Conservation (phyloP, 2,329 filamentous ascomycete genomes). For the Spiromastix sp. region DNA sequence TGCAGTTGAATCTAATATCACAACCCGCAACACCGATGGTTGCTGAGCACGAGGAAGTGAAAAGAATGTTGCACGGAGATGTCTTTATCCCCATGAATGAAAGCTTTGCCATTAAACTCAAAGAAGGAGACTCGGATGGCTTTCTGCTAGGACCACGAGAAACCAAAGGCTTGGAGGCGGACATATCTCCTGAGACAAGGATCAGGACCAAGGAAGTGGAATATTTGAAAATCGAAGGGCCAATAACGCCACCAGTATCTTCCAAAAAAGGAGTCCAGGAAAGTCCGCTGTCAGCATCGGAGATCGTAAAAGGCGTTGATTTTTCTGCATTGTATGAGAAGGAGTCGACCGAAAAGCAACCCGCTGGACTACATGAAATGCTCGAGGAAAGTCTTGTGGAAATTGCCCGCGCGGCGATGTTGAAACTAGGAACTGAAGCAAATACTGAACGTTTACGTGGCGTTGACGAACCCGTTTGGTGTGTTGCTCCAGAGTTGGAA, state of each 20-base stretch:
- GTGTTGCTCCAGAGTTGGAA: constrained; percentile 40
- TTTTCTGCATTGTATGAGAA: no score
- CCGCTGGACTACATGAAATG: constrained; percentile 15
- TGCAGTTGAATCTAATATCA: constrained; percentile 26
- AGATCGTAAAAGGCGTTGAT: background rate
- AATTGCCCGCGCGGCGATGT: constrained; percentile 16
- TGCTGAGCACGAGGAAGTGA: constrained; percentile 23
- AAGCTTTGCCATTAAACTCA: background rate
- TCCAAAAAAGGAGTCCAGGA: constrained; percentile 19
- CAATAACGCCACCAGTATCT: constrained; percentile 33
- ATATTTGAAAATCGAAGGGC: constrained; percentile 36
- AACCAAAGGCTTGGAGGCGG: no score
- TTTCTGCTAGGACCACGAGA: no score
- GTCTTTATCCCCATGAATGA: background rate
- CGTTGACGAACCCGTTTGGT: constrained; percentile 36
- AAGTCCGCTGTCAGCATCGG: background rate
- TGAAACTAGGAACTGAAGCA: constrained; percentile 23
- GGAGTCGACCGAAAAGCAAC: background rate
- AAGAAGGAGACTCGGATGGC: no score
- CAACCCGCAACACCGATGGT: constrained; percentile 24
- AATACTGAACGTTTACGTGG: constrained; percentile 38
- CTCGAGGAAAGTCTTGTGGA: constrained; percentile 25
- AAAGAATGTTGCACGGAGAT: constrained; percentile 22
- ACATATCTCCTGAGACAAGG: background rate
- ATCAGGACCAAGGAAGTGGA: constrained; percentile 12